Base-by-base conservation (phyloP, 495 filamentous ascomycete genomes). In the Aspergillus kassunensis region DNA sequence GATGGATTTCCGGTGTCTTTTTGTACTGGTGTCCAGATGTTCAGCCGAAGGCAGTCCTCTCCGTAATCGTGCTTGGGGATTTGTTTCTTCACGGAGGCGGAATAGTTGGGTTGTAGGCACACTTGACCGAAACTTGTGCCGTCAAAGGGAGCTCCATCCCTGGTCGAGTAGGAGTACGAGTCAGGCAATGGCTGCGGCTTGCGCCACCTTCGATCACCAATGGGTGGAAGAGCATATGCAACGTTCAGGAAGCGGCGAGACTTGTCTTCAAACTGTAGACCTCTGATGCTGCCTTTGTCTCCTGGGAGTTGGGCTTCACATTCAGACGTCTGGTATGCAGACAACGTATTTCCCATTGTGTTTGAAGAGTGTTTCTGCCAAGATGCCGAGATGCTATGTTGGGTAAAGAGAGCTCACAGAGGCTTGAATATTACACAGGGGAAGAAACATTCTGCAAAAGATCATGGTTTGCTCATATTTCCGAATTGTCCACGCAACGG, bases 41-140 rank as follows among this genome's bases (percentile, higher is more conserved):
- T 79, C 4, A 68, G 49, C 11, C 70, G 66, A 36, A 80, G 49
- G 51, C 77, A 80, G 57, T 80, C 72, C 43, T 80, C 77, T 29
- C 62, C 58, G 60, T 49, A 64, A 6, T 15, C 29, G n/a, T 51
- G 49, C 11, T 56, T 55, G 13, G 35, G 54, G 4, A 44, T 48
- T 34, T 45, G 53, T 39, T 65, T 60, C 30, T 58, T 54, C 18
- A 61, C 61, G 9, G 56, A 56, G 3, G 53, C 44, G 6, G 61
- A 57, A 25, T 59, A 66, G 11, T 45, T 51, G 9, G 70, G 67
- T 46, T 79, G 76, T 3, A 68, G 72, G 53, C 76, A 79, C 9
- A 72, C 51, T 1, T 66, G 65, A 10, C 79, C 75, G 50, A 71
- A 77, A 19, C 46, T 30, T 0, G 67, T 55, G 16, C 77, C 80